Evolutionary conservation across 73 alveolate species (phyloP).

Genomic region (Urostyla sp.): DNA sequence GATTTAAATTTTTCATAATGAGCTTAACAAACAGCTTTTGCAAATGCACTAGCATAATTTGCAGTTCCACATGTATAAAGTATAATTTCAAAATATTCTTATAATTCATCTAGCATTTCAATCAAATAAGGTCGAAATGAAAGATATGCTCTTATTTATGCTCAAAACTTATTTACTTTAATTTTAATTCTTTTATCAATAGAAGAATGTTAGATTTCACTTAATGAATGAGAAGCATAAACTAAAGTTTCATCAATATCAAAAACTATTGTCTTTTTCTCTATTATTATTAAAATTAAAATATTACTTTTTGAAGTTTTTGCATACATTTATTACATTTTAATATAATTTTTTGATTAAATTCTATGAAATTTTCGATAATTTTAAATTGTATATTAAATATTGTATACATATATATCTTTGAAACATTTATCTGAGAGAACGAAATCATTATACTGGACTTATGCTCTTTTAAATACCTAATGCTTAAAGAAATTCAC

Average conservation of each 20-base stretch:
- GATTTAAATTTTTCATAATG: constrained; percentile 9
- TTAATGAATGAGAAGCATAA: constrained; percentile 38
- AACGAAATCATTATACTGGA: constrained; percentile 27
- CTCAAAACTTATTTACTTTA: constrained; percentile 41
- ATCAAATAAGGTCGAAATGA: constrained; percentile 35
- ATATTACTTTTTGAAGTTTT: constrained; percentile 15
- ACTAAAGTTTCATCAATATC: constrained; percentile 82
- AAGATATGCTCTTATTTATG: constrained; percentile 9
- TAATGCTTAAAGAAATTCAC: too few species aligned
- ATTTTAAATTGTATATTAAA: constrained; percentile 5
- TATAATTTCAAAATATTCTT: constrained; percentile 26
- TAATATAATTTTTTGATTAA: constrained; percentile 11
- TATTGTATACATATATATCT: constrained; percentile 11
- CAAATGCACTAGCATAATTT: constrained; percentile 37
- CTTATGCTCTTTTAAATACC: too few species aligned
- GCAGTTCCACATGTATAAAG: constrained; percentile 43
- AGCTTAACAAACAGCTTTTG: constrained; percentile 31
- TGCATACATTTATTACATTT: constrained; percentile 6
- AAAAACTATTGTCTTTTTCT: constrained; percentile 62
- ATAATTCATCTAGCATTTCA: constrained; percentile 34
- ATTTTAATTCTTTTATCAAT: constrained; percentile 8
- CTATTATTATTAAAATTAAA: background rate
- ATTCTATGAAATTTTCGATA: constrained; percentile 39
- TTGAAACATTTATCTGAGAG: constrained; percentile 14
- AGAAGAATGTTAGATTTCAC: background rate